Base-by-base conservation (phyloP, 2,329 filamentous ascomycete genomes). In the Emericellopsis atlantica region DNA sequence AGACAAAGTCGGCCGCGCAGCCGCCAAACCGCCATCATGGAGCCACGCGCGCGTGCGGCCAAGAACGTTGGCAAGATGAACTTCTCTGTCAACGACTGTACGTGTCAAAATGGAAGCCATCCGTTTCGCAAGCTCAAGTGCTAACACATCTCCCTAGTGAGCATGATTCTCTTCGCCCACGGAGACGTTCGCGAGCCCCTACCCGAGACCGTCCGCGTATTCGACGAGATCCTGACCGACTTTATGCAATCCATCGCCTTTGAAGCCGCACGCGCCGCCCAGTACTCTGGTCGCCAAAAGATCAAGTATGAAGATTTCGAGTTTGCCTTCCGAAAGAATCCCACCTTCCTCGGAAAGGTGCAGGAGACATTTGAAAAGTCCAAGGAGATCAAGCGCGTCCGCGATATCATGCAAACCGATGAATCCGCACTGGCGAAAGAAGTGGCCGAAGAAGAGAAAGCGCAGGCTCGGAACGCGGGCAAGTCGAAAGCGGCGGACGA, bases 241-340 rank as follows among this genome's bases (percentile, higher is more conserved):
- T 95, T 94, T 69, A 86, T 96, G 58, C 87, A 94, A 57, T 87
- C 92, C 59, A 81, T 92, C 41, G 90, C 85, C 62, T 92, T 94
- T 66, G 82, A 87, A 56, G 90, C 92, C 4, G 86, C 88, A 5
- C 79, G 85, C 36, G 81, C 82, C 40, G 92, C 92, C 1, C 80
- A 85, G 58, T 86, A 94, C 61, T 80, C 84, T 3, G 83, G 88
- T 1, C 84, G 92, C 2, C 86, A 94, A 54, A 98, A 98, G 65
- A 88, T 98, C 64, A 98, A 98, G 61, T 85, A 94, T 54, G 90
- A 95, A 54, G 92, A 98, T 62, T 95, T 98, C 65, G 88, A 93
- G 55, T 98, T 94, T 62, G 87, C 88, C 32, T 76, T 96, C 50
- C 77, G 92, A 26, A 78, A 84, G 48, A 93, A 96, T 54, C 81